Conservation (phyloP, 768 basidiomycete genomes). For the Royoungia palumana region DNA sequence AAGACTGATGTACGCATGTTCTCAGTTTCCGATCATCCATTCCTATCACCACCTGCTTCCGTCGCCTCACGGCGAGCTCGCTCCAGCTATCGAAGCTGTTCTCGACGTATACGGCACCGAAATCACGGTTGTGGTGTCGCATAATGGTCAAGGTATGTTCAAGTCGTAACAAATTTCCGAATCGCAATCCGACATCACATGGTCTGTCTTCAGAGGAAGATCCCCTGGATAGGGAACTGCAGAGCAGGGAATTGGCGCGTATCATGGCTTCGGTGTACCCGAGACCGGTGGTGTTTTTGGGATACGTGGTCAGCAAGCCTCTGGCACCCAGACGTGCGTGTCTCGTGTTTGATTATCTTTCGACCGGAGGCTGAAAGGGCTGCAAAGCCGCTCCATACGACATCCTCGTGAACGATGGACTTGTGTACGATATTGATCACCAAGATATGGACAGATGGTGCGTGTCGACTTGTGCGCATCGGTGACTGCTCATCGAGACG, state of each 20-base stretch:
- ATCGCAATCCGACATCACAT: background rate
- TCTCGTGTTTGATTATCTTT: background rate
- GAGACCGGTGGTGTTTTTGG: conserved; percentile 73
- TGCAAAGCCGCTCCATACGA: conserved; percentile 68
- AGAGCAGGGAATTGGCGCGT: conserved; percentile 74
- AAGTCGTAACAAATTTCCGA: background rate
- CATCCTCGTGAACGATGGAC: conserved; percentile 72
- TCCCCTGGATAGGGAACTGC: conserved; percentile 81
- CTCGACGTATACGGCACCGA: conserved; percentile 75
- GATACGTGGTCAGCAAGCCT: conserved; percentile 76
- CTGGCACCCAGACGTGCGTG: conserved; percentile 58
- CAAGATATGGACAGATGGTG: conserved; percentile 72
- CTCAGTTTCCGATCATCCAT: conserved; percentile 81
- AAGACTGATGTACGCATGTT: background rate
- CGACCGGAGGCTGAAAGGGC: conserved; percentile 6
- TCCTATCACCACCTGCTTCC: conserved; percentile 85
- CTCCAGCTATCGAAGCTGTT: conserved; percentile 85
- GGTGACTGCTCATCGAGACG: background rate
- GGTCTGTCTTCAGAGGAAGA: conserved; percentile 64
- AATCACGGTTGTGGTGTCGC: conserved; percentile 81
- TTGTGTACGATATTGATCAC: conserved; percentile 74
- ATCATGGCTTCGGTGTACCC: conserved; percentile 72
- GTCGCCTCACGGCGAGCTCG: conserved; percentile 82
- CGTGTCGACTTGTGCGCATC: conserved; percentile 6
- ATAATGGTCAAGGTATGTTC: conserved; percentile 83